Evolutionary conservation across 306 rosid genomes (phyloP).

Genomic region (Cicer cuneatum): DNA sequence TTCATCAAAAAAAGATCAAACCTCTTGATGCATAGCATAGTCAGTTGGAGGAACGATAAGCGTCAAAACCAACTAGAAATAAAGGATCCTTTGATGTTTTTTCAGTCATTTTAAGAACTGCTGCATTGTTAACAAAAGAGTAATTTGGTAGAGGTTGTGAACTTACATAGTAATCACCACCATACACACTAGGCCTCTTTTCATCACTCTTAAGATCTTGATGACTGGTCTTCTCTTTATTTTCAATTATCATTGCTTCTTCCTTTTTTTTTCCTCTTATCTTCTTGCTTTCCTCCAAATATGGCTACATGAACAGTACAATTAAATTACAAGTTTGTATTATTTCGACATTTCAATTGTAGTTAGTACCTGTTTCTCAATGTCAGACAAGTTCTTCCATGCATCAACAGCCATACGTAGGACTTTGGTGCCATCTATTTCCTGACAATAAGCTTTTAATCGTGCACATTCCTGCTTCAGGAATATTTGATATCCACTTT

Average conservation of each 20-base stretch:
- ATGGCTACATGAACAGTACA: constrained; percentile 45
- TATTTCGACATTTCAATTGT: neutral
- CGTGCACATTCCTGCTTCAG: constrained; percentile 56
- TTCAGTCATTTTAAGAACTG: constrained; percentile 30
- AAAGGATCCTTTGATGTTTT: constrained; percentile 38
- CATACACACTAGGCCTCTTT: neutral
- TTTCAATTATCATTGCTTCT: constrained; percentile 25
- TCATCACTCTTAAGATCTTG: constrained; percentile 11
- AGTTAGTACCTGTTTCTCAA: constrained; percentile 50
- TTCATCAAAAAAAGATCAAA: constrained; percentile 1
- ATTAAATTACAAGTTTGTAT: neutral
- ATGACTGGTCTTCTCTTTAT: constrained; percentile 11
- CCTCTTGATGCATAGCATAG: constrained; percentile 30
- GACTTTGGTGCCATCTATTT: neutral
- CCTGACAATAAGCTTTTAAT: constrained; percentile 26
- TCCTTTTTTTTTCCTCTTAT: constrained; percentile 40
- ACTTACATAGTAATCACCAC: constrained; percentile 40
- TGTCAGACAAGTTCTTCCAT: constrained; percentile 50
- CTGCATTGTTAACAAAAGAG: constrained; percentile 5
- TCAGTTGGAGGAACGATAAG: constrained; percentile 8
- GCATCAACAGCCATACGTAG: constrained; percentile 41
- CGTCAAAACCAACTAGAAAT: constrained; percentile 30
- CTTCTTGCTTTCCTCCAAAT: constrained; percentile 50
- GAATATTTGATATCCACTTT: constrained; percentile 53
- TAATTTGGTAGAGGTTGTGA: constrained; percentile 41